Base-by-base conservation (phyloP, 1,284 basidiomycete genomes). In the Sphaerobolus stellatus region DNA sequence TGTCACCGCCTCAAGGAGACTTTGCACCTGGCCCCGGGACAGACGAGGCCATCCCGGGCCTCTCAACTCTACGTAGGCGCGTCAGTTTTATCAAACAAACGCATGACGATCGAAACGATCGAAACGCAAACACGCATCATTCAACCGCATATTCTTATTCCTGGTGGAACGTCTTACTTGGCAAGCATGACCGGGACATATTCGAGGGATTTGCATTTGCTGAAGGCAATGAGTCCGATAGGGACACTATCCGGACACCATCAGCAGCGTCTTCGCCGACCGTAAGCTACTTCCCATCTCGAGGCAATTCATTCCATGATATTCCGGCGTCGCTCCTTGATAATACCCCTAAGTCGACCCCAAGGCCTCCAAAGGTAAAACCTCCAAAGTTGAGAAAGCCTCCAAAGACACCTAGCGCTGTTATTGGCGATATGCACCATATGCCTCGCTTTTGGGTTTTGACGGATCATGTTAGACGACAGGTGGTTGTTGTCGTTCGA, bases 381-480 rank as follows among this genome's bases (percentile, higher is more conserved):
- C n/a, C n/a, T n/a, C n/a, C n/a, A n/a, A n/a, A n/a, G n/a, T n/a
- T n/a, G n/a, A 18, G 27, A 25, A 8, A 25, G 29, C 36, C 5
- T 11, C 20, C 50, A 45, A 33, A 45, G 28, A 33, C 78, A 70
- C 25, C 44, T n/a, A 62, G 57, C 18, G 76, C 79, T 48, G 77
- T 84, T 31, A 76, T 85, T 30, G 86, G 87, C n/a, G 73, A 79
- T 48, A 83, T 86, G 60, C 78, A 80, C 56, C 76, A 83, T 58
- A 86, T 90, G 82, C 89, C 88, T 2, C 76, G 88, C 40, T 91
- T 86, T 67, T 91, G 88, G 88, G 84, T 91, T 1, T 74, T 91
- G 29, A 88, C 86, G 0, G 88, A 91, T 65, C 85, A 91, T 65
- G 76, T 76, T 30, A 75, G 89, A 38, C 72, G 71, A 9, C 84